phyloP scores from a whole-genome alignment of 306 rosid species.

The Nissolia schottii region DNA sequence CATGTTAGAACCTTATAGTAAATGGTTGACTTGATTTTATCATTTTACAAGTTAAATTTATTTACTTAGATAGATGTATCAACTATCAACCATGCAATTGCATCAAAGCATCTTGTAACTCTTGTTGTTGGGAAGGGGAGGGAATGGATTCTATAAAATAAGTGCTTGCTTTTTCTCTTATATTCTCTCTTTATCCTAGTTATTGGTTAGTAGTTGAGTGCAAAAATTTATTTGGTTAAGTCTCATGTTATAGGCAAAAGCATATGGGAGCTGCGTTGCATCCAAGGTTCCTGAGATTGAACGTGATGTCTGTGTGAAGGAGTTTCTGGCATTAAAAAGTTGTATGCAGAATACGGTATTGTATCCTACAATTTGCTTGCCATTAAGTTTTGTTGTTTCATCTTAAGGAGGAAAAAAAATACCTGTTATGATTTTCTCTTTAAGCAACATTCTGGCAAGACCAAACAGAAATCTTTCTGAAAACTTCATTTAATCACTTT shows the following conservation, averaged over 20 bases:
- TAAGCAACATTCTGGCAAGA: conserved; percentile 8
- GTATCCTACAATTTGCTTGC: conserved; percentile 3
- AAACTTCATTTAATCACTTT: conserved; percentile 10
- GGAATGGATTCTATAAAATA: background rate
- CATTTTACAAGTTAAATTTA: background rate
- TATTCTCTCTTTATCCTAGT: background rate
- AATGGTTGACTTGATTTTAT: conserved; percentile 1
- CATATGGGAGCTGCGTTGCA: conserved; percentile 85
- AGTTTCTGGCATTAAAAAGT: conserved; percentile 72
- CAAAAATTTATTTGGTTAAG: conserved; percentile 20
- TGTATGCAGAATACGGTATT: conserved; percentile 87
- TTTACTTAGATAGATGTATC: background rate
- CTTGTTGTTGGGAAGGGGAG: background rate
- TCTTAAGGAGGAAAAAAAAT: background rate
- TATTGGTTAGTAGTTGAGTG: background rate
- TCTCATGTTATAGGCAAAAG: conserved; percentile 56
- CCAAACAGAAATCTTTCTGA: background rate
- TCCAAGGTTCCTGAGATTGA: conserved; percentile 93
- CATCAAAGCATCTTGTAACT: background rate
- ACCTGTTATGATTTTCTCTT: background rate
- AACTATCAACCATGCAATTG: background rate
- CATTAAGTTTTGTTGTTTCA: conserved; percentile 8
- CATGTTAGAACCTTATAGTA: background rate
- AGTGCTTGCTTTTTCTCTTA: conserved; percentile 11
- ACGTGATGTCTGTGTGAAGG: conserved; percentile 74